Conservation (phyloP, 2,329 filamentous ascomycete species). For the Parastagonospora avenae region DNA sequence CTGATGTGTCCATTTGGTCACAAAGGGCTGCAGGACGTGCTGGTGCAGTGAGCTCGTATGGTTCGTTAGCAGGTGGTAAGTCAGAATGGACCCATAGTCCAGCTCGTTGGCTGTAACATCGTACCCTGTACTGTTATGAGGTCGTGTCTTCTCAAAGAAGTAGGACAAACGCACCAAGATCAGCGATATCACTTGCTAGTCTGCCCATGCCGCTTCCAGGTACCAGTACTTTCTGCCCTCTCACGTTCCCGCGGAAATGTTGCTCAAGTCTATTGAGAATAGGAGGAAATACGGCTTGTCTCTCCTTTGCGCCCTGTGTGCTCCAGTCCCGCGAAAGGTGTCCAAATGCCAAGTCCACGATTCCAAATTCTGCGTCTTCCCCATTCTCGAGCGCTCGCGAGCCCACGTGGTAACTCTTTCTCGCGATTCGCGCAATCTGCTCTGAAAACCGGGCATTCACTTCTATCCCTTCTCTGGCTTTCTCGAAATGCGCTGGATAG, state of each 20-base stretch:
- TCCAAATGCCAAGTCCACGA: constrained; percentile 7
- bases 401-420: constrained; percentile 5
- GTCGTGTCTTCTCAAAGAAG: neutral
- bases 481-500: constrained; percentile 9
- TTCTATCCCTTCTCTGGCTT: constrained; percentile 8
- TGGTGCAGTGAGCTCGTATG: constrained; percentile 9
- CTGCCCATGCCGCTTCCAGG: constrained; percentile 12
- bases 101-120: constrained; percentile 9
- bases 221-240: constrained; percentile 9
- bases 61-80: constrained; percentile 10
- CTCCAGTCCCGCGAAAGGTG: constrained; percentile 12
- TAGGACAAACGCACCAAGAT: constrained; percentile 5
- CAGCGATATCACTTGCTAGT: constrained; percentile 12
- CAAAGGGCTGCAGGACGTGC: constrained; percentile 6
- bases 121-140: constrained; percentile 7
- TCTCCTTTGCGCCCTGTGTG: constrained; percentile 7
- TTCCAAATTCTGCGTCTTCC: constrained; percentile 6
- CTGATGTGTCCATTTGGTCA: constrained; percentile 10
- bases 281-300: constrained; percentile 10
- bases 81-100: constrained; percentile 9
- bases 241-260: constrained; percentile 4
- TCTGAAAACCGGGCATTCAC: constrained; percentile 7
- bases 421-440: constrained; percentile 5
- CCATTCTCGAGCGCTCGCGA: constrained; percentile 4
- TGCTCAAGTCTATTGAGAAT: constrained; percentile 8